These are phyloP conservation scores for Erythrobasidium yunnanense DNA, from an alignment of 768 basidiomycete species.

Conservation along the genomic window DNA sequence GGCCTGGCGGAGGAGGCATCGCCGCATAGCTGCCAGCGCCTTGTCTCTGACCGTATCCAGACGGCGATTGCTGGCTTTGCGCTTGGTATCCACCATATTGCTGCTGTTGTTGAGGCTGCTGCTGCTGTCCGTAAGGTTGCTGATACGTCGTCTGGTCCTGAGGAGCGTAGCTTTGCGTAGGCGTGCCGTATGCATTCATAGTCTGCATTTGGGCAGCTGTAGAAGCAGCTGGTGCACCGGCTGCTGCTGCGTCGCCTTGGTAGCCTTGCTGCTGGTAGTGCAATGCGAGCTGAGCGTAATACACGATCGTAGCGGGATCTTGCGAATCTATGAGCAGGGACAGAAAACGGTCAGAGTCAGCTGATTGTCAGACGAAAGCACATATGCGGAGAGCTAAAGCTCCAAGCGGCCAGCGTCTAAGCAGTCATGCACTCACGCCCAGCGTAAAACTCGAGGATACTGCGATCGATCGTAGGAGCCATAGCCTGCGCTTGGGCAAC, in stretches of 20 bases:
- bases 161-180: constrained; percentile 5
- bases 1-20: constrained; percentile 21
- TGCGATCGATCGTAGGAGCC: constrained; percentile 11
- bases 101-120: neutral
- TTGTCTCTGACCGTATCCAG: neutral
- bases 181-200: constrained; percentile 24
- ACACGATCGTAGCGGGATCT: constrained; percentile 23
- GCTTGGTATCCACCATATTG: neutral
- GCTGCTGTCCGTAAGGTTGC: neutral
- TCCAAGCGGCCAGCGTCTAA: too few species aligned
- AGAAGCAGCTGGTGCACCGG: neutral
- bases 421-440: neutral
- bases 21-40: constrained; percentile 12
- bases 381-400: neutral
- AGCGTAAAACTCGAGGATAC: constrained; percentile 18
- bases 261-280: constrained; percentile 23
- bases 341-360: neutral
- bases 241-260: neutral
- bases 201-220: constrained; percentile 7
- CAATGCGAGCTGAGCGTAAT: constrained; percentile 18
- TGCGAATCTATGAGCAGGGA: constrained; percentile 12
- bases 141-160: neutral
- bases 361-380: neutral
- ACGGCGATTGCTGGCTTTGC: neutral
- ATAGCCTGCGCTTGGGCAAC: constrained; percentile 22